Evolutionary conservation across 2,329 filamentous ascomycete genomes (phyloP).

Genomic region (Achaetomium macrosporum): DNA sequence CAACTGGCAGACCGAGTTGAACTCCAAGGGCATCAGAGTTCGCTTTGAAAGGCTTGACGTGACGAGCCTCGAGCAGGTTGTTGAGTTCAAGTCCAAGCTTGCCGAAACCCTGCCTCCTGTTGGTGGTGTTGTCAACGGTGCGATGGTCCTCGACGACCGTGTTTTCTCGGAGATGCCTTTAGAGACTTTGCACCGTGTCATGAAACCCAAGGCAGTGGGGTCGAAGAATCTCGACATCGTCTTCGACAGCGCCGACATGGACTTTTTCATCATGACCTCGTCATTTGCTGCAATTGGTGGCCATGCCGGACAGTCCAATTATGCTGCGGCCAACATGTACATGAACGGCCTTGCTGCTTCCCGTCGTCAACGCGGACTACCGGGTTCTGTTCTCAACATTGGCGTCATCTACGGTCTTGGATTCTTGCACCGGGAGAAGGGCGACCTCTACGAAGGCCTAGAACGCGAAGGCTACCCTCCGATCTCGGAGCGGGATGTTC

Average conservation of each 20-base stretch:
- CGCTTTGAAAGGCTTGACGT: slow-evolving; percentile 27
- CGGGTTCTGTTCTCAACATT: slow-evolving; percentile 39
- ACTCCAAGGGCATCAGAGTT: slow-evolving; percentile 21
- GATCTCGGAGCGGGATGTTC: slow-evolving; percentile 45
- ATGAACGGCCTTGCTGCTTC: slow-evolving; percentile 39
- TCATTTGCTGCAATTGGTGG: slow-evolving; percentile 41
- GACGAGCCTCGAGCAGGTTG: slow-evolving; percentile 27
- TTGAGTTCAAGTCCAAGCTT: slow-evolving; percentile 24
- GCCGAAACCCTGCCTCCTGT: slow-evolving; percentile 27
- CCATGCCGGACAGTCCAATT: slow-evolving; percentile 40
- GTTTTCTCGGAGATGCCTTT: slow-evolving; percentile 38
- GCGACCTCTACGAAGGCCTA: slow-evolving; percentile 35
- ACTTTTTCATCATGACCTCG: slow-evolving; percentile 44
- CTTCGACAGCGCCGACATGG: slow-evolving; percentile 31
- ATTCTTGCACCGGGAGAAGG: slow-evolving; percentile 37
- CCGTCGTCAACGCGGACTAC: slow-evolving; percentile 32
- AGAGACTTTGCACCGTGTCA: slow-evolving; percentile 33
- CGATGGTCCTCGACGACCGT: slow-evolving; percentile 41
- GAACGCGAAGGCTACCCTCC: slow-evolving; percentile 41
- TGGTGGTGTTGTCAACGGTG: slow-evolving; percentile 39
- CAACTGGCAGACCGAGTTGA: slow-evolving; percentile 32
- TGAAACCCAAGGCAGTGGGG: slow-evolving; percentile 37
- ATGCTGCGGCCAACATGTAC: slow-evolving; percentile 42
- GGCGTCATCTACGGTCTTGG: slow-evolving; percentile 42
- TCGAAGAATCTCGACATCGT: slow-evolving; percentile 35